Evolutionary conservation across 208 protist genomes (phyloP), one percentile per base, ranked within the genome.

Genomic region (Trypanosoma brucei): DNA sequence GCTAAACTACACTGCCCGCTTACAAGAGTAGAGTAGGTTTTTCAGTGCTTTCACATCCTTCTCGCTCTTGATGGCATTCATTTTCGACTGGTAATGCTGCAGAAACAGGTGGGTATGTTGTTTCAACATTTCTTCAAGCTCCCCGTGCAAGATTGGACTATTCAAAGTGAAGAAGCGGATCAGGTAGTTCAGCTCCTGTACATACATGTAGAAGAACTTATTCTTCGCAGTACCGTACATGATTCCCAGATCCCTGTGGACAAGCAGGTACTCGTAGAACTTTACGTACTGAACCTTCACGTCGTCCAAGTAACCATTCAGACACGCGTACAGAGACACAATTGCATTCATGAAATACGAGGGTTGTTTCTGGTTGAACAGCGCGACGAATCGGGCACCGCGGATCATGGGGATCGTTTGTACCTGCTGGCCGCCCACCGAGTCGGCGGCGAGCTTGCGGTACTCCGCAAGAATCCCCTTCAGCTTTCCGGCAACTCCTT

Each of bases 401-500:
- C 86, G 81, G 60, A 92, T 90, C 86, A 92, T 92, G 44, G 81
- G 78, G 51, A 88, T 75, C 42, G 86, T 88, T 70, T 86, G 76
- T 50, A 88, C 78, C 62, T 85, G 75, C 56, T 84, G 76, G 35
- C 86, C 86, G 36, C 83, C 82, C 13, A 88, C 81, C 14, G 80
- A 87, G 70, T 92, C 85, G 7, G 91, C 91, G 8, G 88, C 93
- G 14, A 97, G 78, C 76, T 96, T 95, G 76, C 91, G 87, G 79
- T 96, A 97, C 84, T 96, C 90, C 33, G 91, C 87, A 50, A 97
- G 83, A 69, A 96, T 94, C 44, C 91, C 83, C 76, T 97, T 97
- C 66, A 97, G 81, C 49, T 84, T 82, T 45, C 86, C 89, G 40
- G 90, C 86, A 50, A 97, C 91, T 54, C 90, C 84, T 77, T 96